Evolutionary conservation across 1,139 yeast genomes (phyloP).

Genomic region (Diutina scorzettiae): DNA sequence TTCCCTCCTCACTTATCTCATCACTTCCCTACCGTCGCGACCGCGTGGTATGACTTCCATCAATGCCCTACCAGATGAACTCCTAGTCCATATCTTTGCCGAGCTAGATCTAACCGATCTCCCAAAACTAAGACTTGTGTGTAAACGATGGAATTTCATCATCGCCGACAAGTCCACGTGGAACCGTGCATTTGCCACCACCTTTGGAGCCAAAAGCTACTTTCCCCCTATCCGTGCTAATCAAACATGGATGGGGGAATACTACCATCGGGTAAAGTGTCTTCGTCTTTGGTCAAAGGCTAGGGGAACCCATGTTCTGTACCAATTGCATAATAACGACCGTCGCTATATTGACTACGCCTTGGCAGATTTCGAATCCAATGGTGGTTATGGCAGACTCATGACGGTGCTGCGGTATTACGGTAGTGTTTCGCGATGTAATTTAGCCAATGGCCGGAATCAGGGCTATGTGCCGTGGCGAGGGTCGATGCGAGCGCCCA

Average conservation of each 20-base stretch:
- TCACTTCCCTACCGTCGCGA: too few species aligned
- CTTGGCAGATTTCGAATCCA: slow-evolving; percentile 25
- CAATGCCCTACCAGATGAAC: slow-evolving; percentile 43
- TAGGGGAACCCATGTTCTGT: slow-evolving; percentile 18
- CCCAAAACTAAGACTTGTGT: slow-evolving; percentile 37
- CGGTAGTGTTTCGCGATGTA: slow-evolving; percentile 28
- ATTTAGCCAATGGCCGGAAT: slow-evolving; percentile 28
- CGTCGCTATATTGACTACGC: slow-evolving; percentile 17
- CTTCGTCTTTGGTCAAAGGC: slow-evolving; percentile 44
- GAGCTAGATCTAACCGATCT: slow-evolving; percentile 46
- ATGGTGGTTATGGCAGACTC: slow-evolving; percentile 14
- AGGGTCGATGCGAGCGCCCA: slow-evolving; percentile 14
- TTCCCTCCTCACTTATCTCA: too few species aligned
- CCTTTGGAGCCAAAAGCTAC: slow-evolving; percentile 25
- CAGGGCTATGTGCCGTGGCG: slow-evolving; percentile 25
- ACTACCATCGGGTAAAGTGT: slow-evolving; percentile 32
- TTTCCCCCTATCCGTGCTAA: slow-evolving; percentile 52
- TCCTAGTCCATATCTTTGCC: slow-evolving; percentile 43
- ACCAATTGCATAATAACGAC: slow-evolving; percentile 20
- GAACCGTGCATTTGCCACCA: slow-evolving; percentile 41
- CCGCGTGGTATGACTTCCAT: slow-evolving; percentile 10
- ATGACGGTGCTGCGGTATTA: slow-evolving; percentile 20
- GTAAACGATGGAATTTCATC: slow-evolving; percentile 38
- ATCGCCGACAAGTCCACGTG: slow-evolving; percentile 50
- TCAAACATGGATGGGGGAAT: slow-evolving; percentile 43